A percentile compares a stretch with the other conserved stretches of the same genome.
These are phyloP conservation scores for Apodospora peruviana DNA, from an alignment of 495 filamentous ascomycete genomes.

Conservation along the genomic window DNA sequence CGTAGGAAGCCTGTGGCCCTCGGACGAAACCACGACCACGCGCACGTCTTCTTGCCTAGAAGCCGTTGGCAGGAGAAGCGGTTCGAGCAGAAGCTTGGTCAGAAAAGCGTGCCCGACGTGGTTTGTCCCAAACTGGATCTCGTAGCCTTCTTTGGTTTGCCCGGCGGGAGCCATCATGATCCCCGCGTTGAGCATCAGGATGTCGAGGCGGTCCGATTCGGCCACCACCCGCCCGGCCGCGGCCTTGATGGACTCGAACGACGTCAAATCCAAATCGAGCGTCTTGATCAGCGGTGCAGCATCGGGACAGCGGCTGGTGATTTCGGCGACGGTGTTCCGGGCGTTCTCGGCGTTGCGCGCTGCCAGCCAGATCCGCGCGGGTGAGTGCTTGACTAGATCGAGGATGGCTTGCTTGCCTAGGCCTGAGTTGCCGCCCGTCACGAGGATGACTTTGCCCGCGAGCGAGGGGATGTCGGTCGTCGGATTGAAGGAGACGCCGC, in stretches of 20 bases:
- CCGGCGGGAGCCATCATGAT: constrained; percentile 52
- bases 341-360: constrained; percentile 45
- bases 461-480: constrained; percentile 54
- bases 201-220: constrained; percentile 31
- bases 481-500: constrained; percentile 24
- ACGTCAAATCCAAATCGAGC: constrained; percentile 33
- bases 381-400: constrained; percentile 47
- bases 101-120: constrained; percentile 65
- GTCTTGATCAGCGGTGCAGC: constrained; percentile 16
- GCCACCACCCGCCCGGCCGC: constrained; percentile 17
- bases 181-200: constrained; percentile 57
- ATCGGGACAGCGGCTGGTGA: constrained; percentile 6
- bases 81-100: constrained; percentile 51
- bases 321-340: constrained; percentile 18
- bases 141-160: constrained; percentile 57
- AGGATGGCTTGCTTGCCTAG: constrained; percentile 61
- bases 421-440: constrained; percentile 63
- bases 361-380: constrained; percentile 54
- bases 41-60: constrained; percentile 30
- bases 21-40: constrained; percentile 34
- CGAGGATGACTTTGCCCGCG: constrained; percentile 51
- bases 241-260: constrained; percentile 22
- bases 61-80: not conserved
- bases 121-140: constrained; percentile 66
- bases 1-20: constrained; percentile 30